phyloP scores from a whole-genome alignment of 2,329 filamentous ascomycete genomes.

The Fusarium sp. region DNA sequence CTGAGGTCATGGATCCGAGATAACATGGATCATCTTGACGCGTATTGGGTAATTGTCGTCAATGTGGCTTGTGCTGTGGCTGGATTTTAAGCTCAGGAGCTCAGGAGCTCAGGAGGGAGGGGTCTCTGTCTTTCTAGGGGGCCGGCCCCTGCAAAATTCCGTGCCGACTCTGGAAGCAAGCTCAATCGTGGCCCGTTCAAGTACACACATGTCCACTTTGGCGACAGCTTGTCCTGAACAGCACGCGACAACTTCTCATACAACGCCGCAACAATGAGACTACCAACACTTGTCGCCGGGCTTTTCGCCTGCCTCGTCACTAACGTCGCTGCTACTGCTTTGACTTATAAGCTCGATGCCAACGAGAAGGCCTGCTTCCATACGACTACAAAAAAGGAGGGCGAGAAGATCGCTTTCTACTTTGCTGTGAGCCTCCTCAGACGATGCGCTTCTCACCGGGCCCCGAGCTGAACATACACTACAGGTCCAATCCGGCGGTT shows the following conservation, averaged over 20 bases:
- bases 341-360: slow-evolving; percentile 90
- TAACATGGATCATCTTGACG: slow-evolving; percentile 21
- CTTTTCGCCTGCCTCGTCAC: slow-evolving; percentile 76
- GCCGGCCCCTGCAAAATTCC: slow-evolving; percentile 41
- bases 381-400: slow-evolving; percentile 76
- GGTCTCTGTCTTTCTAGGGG: slow-evolving; percentile 25
- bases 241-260: slow-evolving; percentile 44
- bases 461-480: slow-evolving; percentile 22
- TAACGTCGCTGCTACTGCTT: slow-evolving; percentile 82
- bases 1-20: slow-evolving; percentile 32
- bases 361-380: slow-evolving; percentile 98
- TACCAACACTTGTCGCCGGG: slow-evolving; percentile 68
- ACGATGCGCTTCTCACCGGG: background rate
- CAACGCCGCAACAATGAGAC: slow-evolving; percentile 65
- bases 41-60: slow-evolving; percentile 24
- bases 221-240: slow-evolving; percentile 47
- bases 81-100: slow-evolving; percentile 1
- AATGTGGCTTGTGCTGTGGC: slow-evolving; percentile 39
- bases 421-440: slow-evolving; percentile 78
- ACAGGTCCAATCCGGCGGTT: slow-evolving; percentile 96
- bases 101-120: slow-evolving; percentile 28
- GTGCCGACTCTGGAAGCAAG: slow-evolving; percentile 39
- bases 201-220: slow-evolving; percentile 30
- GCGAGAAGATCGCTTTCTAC: slow-evolving; percentile 95
- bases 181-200: slow-evolving; percentile 45